Base-by-base conservation (phyloP, 495 filamentous ascomycete species). In the Oleoguttula mirabilis region DNA sequence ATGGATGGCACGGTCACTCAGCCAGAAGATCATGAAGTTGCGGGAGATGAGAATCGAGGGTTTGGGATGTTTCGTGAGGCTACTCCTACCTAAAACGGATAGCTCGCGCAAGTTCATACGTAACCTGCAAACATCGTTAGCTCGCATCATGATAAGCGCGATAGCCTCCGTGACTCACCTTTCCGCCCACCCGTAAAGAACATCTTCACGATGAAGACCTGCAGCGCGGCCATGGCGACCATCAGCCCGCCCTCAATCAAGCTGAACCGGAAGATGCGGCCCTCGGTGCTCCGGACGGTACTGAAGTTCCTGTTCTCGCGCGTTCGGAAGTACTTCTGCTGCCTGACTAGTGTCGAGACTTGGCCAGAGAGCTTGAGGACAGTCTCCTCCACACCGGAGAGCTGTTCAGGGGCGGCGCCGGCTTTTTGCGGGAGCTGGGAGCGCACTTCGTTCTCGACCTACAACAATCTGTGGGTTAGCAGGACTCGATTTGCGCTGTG, bases 291-390 rank as follows among this genome's bases (percentile, higher is more conserved):
- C 59, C 86, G 72, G 40, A 99, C 92, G 4, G 92, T 99, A 64
- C 84, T 93, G 66, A 96, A 94, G 62, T 99, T 99, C 34, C 92
- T 76, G 70, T 99, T 96, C 69, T 99, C 92, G 48, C 92, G 77
- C 2, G 92, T 99, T 23, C 92, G 83, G 79, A 99, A 99, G 66
- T 96, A 96, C 60, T 96, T 96, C 60, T 99, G 92, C 68, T 94
- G 94, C 35, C 92, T 79, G 14, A 84, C 84, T 58, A 99, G 88
- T 41, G 88, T 95, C n/a, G 86, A 93, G 27, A 99, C 66, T 56
- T 92, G 84, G 38, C 82, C 77, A 4, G 88, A 95, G 38, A 99
- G 68, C 66, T 95, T 95, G 71, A 84, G 83, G 58, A 96, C 82
- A 10, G 86, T 92, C 66, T 99, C 92, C 59, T 96, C 90, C 24